Percentiles rank a stretch among this genome's conserved stretches.
Conservation (phyloP, 176 grass and related monocot species). For the Olyra latifolia region DNA sequence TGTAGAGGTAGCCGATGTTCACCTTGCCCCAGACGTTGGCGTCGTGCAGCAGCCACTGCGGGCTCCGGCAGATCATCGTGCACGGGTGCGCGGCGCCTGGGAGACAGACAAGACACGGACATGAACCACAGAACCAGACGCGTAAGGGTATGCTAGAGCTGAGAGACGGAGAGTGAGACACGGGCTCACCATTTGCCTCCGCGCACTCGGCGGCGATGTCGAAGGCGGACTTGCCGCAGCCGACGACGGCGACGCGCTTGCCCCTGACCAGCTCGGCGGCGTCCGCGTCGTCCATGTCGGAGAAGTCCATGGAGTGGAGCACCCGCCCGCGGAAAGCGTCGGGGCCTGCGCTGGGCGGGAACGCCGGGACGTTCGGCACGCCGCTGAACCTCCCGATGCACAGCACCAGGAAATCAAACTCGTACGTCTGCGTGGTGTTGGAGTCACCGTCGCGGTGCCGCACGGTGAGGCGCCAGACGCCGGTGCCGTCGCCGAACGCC, state of each 20-base stretch:
- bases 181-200: constrained; percentile 40
- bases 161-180: too few species aligned
- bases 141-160: too few species aligned
- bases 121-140: too few species aligned
- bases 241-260: constrained; percentile 51
- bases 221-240: constrained; percentile 40
- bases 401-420: constrained; percentile 75
- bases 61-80: constrained; percentile 45
- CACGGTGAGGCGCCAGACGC: constrained; percentile 40
- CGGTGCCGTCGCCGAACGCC: constrained; percentile 50
- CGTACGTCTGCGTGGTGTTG: constrained; percentile 24
- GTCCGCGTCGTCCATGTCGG: constrained; percentile 39
- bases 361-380: constrained; percentile 60
- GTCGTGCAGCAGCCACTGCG: constrained; percentile 48
- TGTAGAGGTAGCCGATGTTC: constrained; percentile 41
- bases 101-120: not conserved
- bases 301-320: constrained; percentile 63
- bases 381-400: constrained; percentile 85
- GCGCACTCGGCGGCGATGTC: constrained; percentile 54
- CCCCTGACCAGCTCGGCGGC: constrained; percentile 45
- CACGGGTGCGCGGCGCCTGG: constrained; percentile 51
- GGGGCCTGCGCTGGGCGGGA: constrained; percentile 41
- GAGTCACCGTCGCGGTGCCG: not conserved
- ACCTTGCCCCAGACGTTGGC: constrained; percentile 31
- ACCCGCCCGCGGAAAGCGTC: constrained; percentile 58